Conservation (phyloP, 305 asterid genomes). For the Stenogyne calaminthoides region DNA sequence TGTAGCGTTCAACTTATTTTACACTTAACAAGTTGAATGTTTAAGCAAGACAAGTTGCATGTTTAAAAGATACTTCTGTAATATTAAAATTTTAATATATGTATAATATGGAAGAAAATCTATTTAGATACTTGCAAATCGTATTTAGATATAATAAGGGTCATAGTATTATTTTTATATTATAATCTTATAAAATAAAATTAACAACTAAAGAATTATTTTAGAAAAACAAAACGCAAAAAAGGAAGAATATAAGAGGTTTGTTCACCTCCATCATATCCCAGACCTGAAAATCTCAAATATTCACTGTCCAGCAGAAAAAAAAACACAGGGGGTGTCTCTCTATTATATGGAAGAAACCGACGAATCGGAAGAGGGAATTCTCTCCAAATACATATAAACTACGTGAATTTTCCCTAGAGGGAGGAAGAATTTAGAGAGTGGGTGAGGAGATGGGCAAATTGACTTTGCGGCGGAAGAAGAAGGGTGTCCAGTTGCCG, state of each 20-base stretch:
- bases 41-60: no score
- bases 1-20: no score
- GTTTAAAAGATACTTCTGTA: no score
- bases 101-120: no score
- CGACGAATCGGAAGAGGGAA: slow-evolving; percentile 38
- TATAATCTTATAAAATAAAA: no score
- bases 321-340: background rate
- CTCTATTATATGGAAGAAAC: slow-evolving; percentile 37
- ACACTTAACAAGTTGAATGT: no score
- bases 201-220: no score
- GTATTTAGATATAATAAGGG: no score
- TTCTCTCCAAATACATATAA: background rate
- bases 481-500: slow-evolving; percentile 48
- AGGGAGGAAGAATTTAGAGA: slow-evolving; percentile 3
- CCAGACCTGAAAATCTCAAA: slow-evolving; percentile 14
- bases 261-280: slow-evolving; percentile 15
- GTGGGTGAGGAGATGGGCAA: slow-evolving; percentile 59
- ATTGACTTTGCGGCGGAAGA: slow-evolving; percentile 65
- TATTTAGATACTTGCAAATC: no score
- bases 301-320: slow-evolving; percentile 15
- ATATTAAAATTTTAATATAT: no score
- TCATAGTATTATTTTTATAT: no score
- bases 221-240: no score
- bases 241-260: background rate
- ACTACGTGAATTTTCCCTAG: slow-evolving; percentile 3